phyloP scores from a whole-genome alignment of 441 rosid species.

The Arabidopsis lyrata region DNA sequence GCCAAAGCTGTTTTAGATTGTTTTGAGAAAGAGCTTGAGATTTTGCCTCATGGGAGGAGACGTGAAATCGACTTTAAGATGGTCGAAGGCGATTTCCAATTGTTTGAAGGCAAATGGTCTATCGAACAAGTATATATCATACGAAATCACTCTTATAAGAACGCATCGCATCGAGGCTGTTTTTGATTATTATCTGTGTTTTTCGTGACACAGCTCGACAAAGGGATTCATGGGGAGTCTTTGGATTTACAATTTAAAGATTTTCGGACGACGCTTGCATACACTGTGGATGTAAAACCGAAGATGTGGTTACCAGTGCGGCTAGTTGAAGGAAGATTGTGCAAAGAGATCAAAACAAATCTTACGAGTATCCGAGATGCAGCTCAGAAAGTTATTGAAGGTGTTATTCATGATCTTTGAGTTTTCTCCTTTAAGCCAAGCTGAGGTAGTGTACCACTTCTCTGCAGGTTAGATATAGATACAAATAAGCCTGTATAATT shows the following conservation, averaged over 20 bases:
- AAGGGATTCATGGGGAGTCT: slow-evolving; percentile 43
- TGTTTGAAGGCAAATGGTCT: slow-evolving; percentile 89
- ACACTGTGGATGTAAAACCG: slow-evolving; percentile 71
- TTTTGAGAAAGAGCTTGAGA: slow-evolving; percentile 81
- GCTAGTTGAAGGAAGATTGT: slow-evolving; percentile 80
- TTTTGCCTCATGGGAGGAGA: slow-evolving; percentile 53
- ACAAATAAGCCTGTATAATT: slow-evolving; percentile 2
- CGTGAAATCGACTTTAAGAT: slow-evolving; percentile 91
- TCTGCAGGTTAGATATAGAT: slow-evolving; percentile 5
- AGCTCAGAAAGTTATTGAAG: slow-evolving; percentile 57
- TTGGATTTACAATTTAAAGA: slow-evolving; percentile 49
- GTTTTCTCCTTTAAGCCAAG: slow-evolving; percentile 14
- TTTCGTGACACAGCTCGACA: slow-evolving; percentile 50
- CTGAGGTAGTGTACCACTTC: slow-evolving; percentile 3
- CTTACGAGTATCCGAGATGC: slow-evolving; percentile 71
- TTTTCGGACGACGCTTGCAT: slow-evolving; percentile 63
- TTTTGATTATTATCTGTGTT: background rate
- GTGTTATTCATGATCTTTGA: slow-evolving; percentile 47
- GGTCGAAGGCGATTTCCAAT: slow-evolving; percentile 89
- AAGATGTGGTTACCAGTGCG: slow-evolving; percentile 80
- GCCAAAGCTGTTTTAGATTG: slow-evolving; percentile 89
- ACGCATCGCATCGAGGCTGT: background rate
- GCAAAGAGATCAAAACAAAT: slow-evolving; percentile 73
- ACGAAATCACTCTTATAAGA: background rate
- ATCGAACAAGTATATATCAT: slow-evolving; percentile 70